Evolutionary conservation across 73 alveolate genomes (phyloP).

Genomic region (Halteria grandinella): DNA sequence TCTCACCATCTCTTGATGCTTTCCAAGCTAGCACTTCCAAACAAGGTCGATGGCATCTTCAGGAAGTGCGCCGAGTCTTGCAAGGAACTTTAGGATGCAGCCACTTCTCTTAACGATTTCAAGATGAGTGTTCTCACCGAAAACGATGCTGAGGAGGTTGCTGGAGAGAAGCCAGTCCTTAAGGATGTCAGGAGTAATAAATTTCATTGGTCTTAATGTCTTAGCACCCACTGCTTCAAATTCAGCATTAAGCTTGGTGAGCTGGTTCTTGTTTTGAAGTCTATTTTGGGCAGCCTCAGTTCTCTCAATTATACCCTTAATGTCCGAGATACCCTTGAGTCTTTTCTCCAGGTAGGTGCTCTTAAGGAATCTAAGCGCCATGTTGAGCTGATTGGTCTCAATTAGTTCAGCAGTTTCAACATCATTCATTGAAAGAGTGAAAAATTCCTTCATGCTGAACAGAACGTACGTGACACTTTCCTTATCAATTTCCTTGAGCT

Average conservation of each 20-base stretch:
- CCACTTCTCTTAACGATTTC: constrained; percentile 72
- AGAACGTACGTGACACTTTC: constrained; percentile 45
- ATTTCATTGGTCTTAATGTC: constrained; percentile 1
- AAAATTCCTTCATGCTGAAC: constrained; percentile 55
- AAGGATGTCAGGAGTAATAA: constrained; percentile 55
- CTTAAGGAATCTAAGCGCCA: constrained; percentile 62
- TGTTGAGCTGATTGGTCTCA: constrained; percentile 55
- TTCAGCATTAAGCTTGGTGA: constrained; percentile 8
- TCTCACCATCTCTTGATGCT: constrained; percentile 72
- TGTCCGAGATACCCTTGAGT: constrained; percentile 68
- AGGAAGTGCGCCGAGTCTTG: constrained; percentile 44
- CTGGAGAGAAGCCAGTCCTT: constrained; percentile 55
- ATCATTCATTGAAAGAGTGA: constrained; percentile 28
- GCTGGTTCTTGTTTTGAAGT: not conserved
- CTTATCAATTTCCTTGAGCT: constrained; percentile 70
- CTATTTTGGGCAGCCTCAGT: constrained; percentile 12
- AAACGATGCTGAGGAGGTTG: constrained; percentile 51
- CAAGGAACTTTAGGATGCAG: constrained; percentile 61
- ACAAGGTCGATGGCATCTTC: constrained; percentile 54
- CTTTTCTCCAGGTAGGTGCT: constrained; percentile 66
- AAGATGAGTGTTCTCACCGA: constrained; percentile 66
- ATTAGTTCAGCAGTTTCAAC: constrained; percentile 48
- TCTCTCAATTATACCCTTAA: constrained; percentile 62
- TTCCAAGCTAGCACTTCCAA: constrained; percentile 70
- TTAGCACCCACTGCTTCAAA: constrained; percentile 5